Percentiles rank a stretch among this genome's conserved stretches.
Evolutionary conservation across 2,329 filamentous ascomycete genomes (phyloP).

Genomic region (Fusarium pseudonygamai): DNA sequence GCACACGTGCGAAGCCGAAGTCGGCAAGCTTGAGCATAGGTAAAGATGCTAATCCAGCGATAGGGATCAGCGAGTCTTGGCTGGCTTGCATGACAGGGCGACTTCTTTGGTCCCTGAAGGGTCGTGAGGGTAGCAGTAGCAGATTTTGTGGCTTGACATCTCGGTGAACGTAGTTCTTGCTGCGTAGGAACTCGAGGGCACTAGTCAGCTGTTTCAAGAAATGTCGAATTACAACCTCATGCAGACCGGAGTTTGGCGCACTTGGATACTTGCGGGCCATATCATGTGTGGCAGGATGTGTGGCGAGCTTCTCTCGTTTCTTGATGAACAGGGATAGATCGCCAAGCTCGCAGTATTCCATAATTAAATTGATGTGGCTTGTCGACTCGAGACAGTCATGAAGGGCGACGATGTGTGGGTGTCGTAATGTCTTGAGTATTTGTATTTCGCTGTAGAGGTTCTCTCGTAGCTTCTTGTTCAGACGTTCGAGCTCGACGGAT

Average conservation of each 20-base stretch:
- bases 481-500: conserved; percentile 87
- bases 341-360: conserved; percentile 98
- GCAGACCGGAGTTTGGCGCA: conserved; percentile 81
- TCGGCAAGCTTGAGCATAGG: conserved; percentile 98
- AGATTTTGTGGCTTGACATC: conserved; percentile 98
- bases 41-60: conserved; percentile 81
- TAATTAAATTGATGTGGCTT: conserved; percentile 93
- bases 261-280: conserved; percentile 96
- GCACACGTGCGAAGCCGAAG: conserved; percentile 95
- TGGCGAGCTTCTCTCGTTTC: conserved; percentile 82
- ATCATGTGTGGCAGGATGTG: conserved; percentile 83
- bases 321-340: conserved; percentile 97
- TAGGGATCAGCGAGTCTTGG: conserved; percentile 81
- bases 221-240: conserved; percentile 96
- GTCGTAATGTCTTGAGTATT: conserved; percentile 91
- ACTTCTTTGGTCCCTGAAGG: conserved; percentile 67
- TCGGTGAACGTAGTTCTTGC: conserved; percentile 89
- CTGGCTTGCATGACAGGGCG: conserved; percentile 78
- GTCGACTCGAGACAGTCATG: conserved; percentile 92
- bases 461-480: conserved; percentile 96
- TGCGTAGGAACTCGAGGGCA: conserved; percentile 87
- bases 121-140: conserved; percentile 82
- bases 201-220: conserved; percentile 95
- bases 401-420: conserved; percentile 96
- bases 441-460: conserved; percentile 96